phyloP scores from a whole-genome alignment of 1,284 basidiomycete species.

The Exobasidium cylindrosporum region DNA sequence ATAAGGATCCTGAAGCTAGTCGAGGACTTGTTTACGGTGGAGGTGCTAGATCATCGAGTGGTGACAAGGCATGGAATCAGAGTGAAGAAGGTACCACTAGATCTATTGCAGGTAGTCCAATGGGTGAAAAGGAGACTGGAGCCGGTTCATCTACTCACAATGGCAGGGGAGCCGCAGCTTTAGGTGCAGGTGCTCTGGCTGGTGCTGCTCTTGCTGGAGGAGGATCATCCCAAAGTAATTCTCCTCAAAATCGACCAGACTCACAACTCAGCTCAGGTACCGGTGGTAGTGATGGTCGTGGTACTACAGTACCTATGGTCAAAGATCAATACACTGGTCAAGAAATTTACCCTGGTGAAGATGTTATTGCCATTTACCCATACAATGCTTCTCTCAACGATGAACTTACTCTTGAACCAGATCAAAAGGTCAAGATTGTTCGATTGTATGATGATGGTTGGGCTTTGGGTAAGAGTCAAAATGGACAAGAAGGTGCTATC shows the following conservation, averaged over 20 bases:
- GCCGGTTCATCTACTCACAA: conserved; percentile 13
- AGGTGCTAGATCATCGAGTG: not conserved
- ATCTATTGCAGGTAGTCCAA: conserved; percentile 10
- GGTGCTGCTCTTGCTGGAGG: conserved; percentile 12
- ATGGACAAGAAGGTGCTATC: conserved; percentile 41
- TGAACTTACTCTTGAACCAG: conserved; percentile 44
- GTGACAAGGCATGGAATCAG: conserved; percentile 38
- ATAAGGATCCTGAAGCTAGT: conserved; percentile 23
- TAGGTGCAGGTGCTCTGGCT: conserved; percentile 23
- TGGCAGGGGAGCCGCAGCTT: conserved; percentile 22
- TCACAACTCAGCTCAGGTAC: conserved; percentile 36
- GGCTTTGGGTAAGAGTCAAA: conserved; percentile 35
- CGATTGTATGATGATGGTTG: conserved; percentile 49
- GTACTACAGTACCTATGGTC: conserved; percentile 42
- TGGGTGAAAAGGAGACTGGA: not conserved
- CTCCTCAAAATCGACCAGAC: conserved; percentile 10
- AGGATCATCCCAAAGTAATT: not conserved
- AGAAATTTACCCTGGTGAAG: conserved; percentile 43
- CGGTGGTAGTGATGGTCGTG: conserved; percentile 35
- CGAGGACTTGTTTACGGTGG: conserved; percentile 23
- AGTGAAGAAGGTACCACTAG: conserved; percentile 32
- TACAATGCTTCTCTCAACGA: conserved; percentile 49
- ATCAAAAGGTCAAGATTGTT: conserved; percentile 33
- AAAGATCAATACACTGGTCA: conserved; percentile 49
- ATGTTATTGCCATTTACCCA: conserved; percentile 49